Base-by-base conservation (phyloP, 345 rosid genomes). In the Gossypium turneri region DNA sequence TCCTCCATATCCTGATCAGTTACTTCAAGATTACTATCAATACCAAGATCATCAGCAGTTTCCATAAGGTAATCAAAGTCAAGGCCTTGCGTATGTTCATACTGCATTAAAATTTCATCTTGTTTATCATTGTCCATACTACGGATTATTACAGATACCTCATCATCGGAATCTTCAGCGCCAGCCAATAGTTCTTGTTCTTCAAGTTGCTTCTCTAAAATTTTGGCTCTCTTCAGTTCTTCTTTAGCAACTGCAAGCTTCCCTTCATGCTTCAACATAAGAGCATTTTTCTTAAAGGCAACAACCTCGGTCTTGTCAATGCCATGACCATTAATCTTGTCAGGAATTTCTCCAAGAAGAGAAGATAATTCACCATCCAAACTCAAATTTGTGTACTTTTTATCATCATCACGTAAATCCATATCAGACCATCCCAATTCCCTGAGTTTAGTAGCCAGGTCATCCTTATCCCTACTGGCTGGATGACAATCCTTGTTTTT, bases 181-280 rank as follows among this genome's bases (percentile, higher is more conserved):
- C 77, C 92, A 25, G 84, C 92, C 84, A 89, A 77, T 59, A 92
- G 84, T 75, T 92, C 95, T 78, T 88, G 86, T 78, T 92, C 98
- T 87, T 94, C 98, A 75, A 91, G 84, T 77, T 94, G 86, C 86
- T 85, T 90, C 82, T 94, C 98, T 69, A 94, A 81, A 79, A 88
- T 47, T 81, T 94, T 94, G 69, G 98, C 98, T 78, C 77, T 88
- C 85, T 88, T 94, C n/a, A 92, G 78, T 81, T 94, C 98, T 83
- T 94, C 95, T 87, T 94, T 94, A 47, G 98, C 98, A 86, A 92
- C 98, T 12, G 86, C 85, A 81, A 94, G 93, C 74, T 90, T 92
- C 62, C 98, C 98, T 82, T 90, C 96, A 70, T 92, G 97, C 84
- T 94, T 94, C 77, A 92, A 77, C 43, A 73, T 57, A 61, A 94